Base-by-base conservation (phyloP, 2,329 filamentous ascomycete species). In the Penicillium sp. region DNA sequence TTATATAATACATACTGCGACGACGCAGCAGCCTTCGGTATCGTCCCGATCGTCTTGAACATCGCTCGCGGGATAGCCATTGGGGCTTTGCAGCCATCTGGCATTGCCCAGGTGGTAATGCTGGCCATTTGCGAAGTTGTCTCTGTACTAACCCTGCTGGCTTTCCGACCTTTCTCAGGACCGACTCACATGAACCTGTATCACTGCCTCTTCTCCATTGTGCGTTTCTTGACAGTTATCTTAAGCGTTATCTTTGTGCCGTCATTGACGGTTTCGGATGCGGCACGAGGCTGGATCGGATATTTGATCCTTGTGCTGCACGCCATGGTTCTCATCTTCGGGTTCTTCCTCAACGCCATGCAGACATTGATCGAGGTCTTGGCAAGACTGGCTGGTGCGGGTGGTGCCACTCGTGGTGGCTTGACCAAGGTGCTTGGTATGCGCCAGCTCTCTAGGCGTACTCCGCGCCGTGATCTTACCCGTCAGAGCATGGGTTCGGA, bases 1-100 rank as follows among this genome's bases (percentile, higher is more conserved):
- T 80, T 99, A 8, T 99, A 99, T 76, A 99, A 99, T 76, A 99
- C 94, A 0, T 97, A 96, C 73, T 94, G 90, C 25, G 94, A 99
- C 73, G 90, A 93, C 72, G 91, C 92, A 0, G 91, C 93, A 8
- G 87, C 91, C 0, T 99, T 96, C 74, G 92, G 93, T 7, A 82
- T 96, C 42, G 87, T 97, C 21, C 93, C 93, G 1, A 86, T 96
- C 17, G 79, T 95, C 35, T 81, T 97, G 58, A 96, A 89, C 5
- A 87, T 96, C 70, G 79, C 96, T 58, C 88, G 93, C 35, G 93
- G 92, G 57, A 87, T 97, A 63, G 91, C 92, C 21, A 90, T 99
- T 66, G 94, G 94, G 31, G 94, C 92, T 19, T 87, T 97, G 15
- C 94, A 99, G 73, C 88, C 90, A 1, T 95, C 91, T 35, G 94